Evolutionary conservation across 257 asterid species (phyloP), one percentile per base, ranked within the genome.

Genomic region (Nicotiana tabacum): DNA sequence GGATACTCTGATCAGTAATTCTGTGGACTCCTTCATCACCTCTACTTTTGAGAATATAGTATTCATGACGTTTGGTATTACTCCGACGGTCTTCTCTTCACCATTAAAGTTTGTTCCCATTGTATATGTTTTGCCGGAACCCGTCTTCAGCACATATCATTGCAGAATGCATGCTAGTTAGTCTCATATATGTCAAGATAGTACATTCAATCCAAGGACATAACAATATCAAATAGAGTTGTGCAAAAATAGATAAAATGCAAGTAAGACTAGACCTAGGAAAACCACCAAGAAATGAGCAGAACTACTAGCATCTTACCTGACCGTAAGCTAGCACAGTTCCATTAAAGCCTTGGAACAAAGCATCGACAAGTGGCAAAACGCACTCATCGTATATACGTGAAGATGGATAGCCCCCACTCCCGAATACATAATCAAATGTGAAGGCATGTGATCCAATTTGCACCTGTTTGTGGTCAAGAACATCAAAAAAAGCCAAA

Each of bases 51-150:
- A 88, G 85, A 93, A 96, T 57, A 94, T 94, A 11, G 93, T 86
- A 60, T 96, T 95, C 95, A 96, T 96, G 2, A 96, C 99, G 82
- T 82, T 90, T 18, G 99, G 99, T 74, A 96, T 93, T 65, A 96
- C 94, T 9, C 97, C 98, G 62, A 80, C 87, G 35, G 84, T 87
- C 5, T 90, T 92, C 55, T 91, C 99, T 83, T 94, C 98, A 2
- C 98, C 98, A n/a, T 92, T 94, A 77, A 93, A 96, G 76, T 96
- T 96, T 17, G 99, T 96, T 2, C 99, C 99, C 99, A 96, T 96
- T 1, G 99, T 96, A 81, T 94, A 96, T 0, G 99, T 96, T 87
- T 96, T 96, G 16, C 99, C 99, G 0, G 99, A 96, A 30, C 99
- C 99, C 15, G 99, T 96, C 99, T 96, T 85, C 80, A 76, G 29